Evolutionary conservation across 2,329 filamentous ascomycete species (phyloP), one percentile per base, ranked within the genome.

Genomic region (Exophiala xenobiotica): DNA sequence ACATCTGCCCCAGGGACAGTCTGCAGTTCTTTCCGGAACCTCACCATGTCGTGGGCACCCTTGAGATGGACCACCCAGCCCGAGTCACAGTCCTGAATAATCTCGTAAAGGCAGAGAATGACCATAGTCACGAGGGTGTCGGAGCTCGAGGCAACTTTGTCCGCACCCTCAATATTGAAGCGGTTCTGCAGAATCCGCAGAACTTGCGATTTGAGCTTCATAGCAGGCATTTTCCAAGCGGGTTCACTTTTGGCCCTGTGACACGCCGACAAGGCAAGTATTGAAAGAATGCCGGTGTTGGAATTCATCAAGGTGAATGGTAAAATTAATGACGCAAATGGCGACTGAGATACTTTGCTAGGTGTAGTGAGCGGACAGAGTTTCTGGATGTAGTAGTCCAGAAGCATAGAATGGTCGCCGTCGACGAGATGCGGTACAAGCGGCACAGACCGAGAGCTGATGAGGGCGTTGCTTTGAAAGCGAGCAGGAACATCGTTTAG

Each of bases 41-140:
- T 16, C 4, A 46, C 26, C 29, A 46, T 46, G 43, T 46, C 43
- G 18, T 46, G 43, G n/a, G 43, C 43, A 2, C 43, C 43, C 29
- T 46, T 46, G 9, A 46, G 19, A 22, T 46, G 43, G 3, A 46
- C 29, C 4, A 46, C 43, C 43, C 43, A 46, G 3, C 43, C 26
- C 14, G 26, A 35, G 19, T 46, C 43, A n/a, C 43, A 46, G 22
- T 46, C 43, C 16, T 46, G 43, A n/a, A 46, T 46, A 27, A 46
- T 46, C 19, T 46, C 43, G 29, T 46, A 46, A 3, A 46, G 27
- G 20, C 43, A 46, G 6, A 46, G 43, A 4, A 46, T 33, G 11
- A 46, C 43, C 43, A 46, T 46, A 9, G 43, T 46, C 4, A 46
- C 31, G 7, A 46, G 43, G 6, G 43, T 46, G 29, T 46, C 43